Conservation (phyloP, 1,139 yeast species). For the Candida sp. region DNA sequence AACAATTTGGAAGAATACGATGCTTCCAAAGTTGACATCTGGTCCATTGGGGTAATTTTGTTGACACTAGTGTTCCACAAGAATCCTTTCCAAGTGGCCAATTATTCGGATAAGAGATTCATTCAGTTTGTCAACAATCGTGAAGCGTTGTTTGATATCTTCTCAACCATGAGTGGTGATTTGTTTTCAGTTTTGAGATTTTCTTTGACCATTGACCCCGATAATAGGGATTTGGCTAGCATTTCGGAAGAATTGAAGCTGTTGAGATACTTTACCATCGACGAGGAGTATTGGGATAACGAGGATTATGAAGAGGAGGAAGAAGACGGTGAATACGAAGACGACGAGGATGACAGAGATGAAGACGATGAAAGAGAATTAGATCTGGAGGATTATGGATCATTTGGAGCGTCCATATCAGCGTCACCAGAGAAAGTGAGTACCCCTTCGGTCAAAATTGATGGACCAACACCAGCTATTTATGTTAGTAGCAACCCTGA, state of each 20-base stretch:
- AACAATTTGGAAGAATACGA: slow-evolving; percentile 66
- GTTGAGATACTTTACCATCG: slow-evolving; percentile 78
- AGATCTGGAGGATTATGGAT: slow-evolving; percentile 19
- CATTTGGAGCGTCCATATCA: slow-evolving; percentile 5
- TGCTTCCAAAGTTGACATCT: slow-evolving; percentile 87
- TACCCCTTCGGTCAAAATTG: neutral
- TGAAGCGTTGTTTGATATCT: slow-evolving; percentile 91
- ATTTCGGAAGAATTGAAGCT: slow-evolving; percentile 64
- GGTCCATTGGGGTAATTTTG: slow-evolving; percentile 92
- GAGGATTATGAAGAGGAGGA: slow-evolving; percentile 47
- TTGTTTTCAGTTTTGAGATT: slow-evolving; percentile 82
- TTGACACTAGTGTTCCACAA: slow-evolving; percentile 88
- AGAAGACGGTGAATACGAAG: slow-evolving; percentile 21
- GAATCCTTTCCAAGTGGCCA: slow-evolving; percentile 88
- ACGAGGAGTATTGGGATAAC: slow-evolving; percentile 67
- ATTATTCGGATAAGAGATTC: slow-evolving; percentile 83
- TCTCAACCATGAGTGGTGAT: slow-evolving; percentile 88
- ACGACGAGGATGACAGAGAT: slow-evolving; percentile 18
- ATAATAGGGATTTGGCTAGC: slow-evolving; percentile 68
- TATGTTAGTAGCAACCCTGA: neutral
- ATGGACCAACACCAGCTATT: neutral
- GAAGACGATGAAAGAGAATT: slow-evolving; percentile 14
- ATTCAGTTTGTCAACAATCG: slow-evolving; percentile 87
- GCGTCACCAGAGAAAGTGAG: slow-evolving; percentile 5
- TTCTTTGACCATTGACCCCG: slow-evolving; percentile 85